phyloP scores from a whole-genome alignment of 2,329 filamentous ascomycete genomes.

The Cercospora canescens region DNA sequence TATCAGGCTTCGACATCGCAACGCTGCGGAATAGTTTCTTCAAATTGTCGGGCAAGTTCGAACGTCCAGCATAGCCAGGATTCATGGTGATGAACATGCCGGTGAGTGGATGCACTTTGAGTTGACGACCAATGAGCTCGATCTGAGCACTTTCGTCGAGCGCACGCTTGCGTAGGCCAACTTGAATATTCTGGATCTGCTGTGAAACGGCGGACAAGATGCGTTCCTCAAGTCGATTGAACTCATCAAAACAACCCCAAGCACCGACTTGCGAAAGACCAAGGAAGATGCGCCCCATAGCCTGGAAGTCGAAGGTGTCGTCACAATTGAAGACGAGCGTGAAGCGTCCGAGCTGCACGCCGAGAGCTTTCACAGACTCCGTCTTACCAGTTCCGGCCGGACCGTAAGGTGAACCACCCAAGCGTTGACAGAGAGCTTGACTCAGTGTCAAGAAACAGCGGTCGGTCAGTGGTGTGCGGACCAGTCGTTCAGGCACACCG shows the following conservation, averaged over 20 bases:
- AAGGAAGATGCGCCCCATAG: constrained; percentile 98
- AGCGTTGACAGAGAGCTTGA: constrained; percentile 88
- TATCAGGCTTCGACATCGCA: constrained; percentile 99
- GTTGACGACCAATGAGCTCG: constrained; percentile 86
- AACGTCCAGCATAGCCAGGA: constrained; percentile 95
- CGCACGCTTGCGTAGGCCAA: constrained; percentile 82
- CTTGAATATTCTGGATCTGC: constrained; percentile 98
- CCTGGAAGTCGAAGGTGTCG: constrained; percentile 99
- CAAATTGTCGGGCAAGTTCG: constrained; percentile 95
- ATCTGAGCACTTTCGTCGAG: constrained; percentile 86
- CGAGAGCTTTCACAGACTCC: constrained; percentile 96
- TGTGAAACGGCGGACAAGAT: constrained; percentile 98
- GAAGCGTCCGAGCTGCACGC: constrained; percentile 93
- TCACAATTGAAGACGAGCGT: constrained; percentile 99
- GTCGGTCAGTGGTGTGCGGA: constrained; percentile 94
- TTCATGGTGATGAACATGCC: constrained; percentile 99
- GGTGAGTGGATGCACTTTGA: constrained; percentile 87
- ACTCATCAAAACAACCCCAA: constrained; percentile 99
- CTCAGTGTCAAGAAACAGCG: constrained; percentile 98
- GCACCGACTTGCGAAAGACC: constrained; percentile 98
- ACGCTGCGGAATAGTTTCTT: constrained; percentile 99
- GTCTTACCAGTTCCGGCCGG: constrained; percentile 98
- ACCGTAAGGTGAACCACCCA: constrained; percentile 95
- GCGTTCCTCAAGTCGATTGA: constrained; percentile 97
- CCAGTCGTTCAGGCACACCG: constrained; percentile 91